These are phyloP conservation scores for Hypoxylon trugodes DNA, from an alignment of 495 filamentous ascomycete species.

Conservation along the genomic window DNA sequence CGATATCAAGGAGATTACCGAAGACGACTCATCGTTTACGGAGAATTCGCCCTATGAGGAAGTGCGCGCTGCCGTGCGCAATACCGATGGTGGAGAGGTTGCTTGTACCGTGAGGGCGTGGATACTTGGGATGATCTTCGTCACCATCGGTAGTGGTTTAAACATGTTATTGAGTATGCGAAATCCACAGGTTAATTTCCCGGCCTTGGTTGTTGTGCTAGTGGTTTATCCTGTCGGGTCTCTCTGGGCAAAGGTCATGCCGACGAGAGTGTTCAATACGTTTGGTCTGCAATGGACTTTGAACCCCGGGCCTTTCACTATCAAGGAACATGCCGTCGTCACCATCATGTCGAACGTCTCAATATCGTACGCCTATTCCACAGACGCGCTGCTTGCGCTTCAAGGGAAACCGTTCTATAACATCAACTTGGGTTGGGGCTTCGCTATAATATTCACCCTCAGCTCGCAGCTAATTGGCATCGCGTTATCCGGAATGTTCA, in stretches of 20 bases:
- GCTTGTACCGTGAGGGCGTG: conserved; percentile 70
- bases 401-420: conserved; percentile 62
- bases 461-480: conserved; percentile 73
- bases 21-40: conserved; percentile 39
- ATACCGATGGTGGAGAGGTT: conserved; percentile 65
- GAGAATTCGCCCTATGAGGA: conserved; percentile 52
- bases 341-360: conserved; percentile 63
- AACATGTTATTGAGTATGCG: conserved; percentile 69
- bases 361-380: conserved; percentile 59
- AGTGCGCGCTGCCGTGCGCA: conserved; percentile 61
- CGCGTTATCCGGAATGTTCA: conserved; percentile 68
- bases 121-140: conserved; percentile 65
- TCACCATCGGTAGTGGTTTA: conserved; percentile 63
- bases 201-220: conserved; percentile 65
- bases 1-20: conserved; percentile 45
- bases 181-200: conserved; percentile 61
- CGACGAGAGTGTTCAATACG: conserved; percentile 56
- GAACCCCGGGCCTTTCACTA: conserved; percentile 69
- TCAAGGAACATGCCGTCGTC: conserved; percentile 71
- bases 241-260: conserved; percentile 63
- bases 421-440: conserved; percentile 66
- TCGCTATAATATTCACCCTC: conserved; percentile 66
- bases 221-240: conserved; percentile 65
- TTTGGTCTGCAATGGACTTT: conserved; percentile 61
- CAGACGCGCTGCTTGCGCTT: conserved; percentile 64